These are phyloP conservation scores for Rubroshorea leprosula DNA, from an alignment of 345 rosid species.

Conservation along the genomic window DNA sequence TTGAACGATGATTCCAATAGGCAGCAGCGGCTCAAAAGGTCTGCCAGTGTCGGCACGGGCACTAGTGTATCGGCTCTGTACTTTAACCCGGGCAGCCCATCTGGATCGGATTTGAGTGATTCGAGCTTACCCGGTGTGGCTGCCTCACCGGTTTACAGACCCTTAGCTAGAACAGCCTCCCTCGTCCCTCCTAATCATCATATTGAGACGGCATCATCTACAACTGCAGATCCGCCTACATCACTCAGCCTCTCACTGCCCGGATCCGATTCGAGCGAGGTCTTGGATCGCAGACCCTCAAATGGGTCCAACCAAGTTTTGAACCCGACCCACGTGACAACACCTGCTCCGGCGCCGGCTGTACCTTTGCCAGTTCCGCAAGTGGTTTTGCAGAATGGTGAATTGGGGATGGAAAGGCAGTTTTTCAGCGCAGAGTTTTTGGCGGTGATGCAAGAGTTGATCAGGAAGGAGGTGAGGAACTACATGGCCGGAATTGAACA, in stretches of 20 bases:
- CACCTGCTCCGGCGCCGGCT: constrained; percentile 2
- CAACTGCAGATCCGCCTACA: constrained; percentile 43
- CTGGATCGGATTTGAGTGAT: constrained; percentile 71
- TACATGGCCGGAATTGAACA: constrained; percentile 58
- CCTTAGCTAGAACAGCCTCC: constrained; percentile 33
- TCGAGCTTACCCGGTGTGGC: constrained; percentile 39
- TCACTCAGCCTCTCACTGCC: constrained; percentile 63
- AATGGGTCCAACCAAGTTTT: constrained; percentile 10
- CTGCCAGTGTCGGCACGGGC: constrained; percentile 53
- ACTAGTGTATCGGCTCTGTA: constrained; percentile 21
- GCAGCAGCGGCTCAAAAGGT: constrained; percentile 53
- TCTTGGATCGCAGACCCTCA: constrained; percentile 2
- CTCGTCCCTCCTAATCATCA: constrained; percentile 28
- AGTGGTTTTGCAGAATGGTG: neutral
- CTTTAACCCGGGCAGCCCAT: constrained; percentile 54
- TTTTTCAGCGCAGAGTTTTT: constrained; percentile 57
- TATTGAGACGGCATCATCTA: constrained; percentile 32
- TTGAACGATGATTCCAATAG: constrained; percentile 20
- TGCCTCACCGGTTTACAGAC: constrained; percentile 40
- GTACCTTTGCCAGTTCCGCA: neutral
- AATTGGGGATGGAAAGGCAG: constrained; percentile 35
- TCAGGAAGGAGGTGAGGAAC: constrained; percentile 59
- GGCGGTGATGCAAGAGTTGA: constrained; percentile 67
- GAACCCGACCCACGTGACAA: constrained; percentile 11
- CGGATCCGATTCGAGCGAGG: constrained; percentile 44